These are phyloP conservation scores for Biscogniauxia sp. DNA, from an alignment of 2,329 filamentous ascomycete genomes.

Conservation along the genomic window DNA sequence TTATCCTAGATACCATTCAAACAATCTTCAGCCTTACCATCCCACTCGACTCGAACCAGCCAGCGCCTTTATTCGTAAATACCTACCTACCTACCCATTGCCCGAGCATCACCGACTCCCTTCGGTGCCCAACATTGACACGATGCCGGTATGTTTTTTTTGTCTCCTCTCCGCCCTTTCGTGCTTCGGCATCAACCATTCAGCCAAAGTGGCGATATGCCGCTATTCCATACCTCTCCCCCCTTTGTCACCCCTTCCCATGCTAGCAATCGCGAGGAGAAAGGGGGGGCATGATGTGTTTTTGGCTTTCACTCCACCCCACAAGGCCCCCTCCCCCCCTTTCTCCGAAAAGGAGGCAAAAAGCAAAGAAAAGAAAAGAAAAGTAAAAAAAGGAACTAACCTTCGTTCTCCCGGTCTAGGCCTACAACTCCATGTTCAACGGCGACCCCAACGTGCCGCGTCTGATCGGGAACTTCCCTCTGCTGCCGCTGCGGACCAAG, in stretches of 20 bases:
- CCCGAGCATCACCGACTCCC: slow-evolving; percentile 21
- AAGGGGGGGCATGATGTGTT: too few species aligned
- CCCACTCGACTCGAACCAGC: not conserved
- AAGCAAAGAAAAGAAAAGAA: too few species aligned
- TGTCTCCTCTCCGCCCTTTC: not conserved
- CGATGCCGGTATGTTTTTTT: slow-evolving; percentile 45
- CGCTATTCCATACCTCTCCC: too few species aligned
- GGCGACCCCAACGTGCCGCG: slow-evolving; percentile 65
- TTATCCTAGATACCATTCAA: not conserved
- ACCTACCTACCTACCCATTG: slow-evolving; percentile 8
- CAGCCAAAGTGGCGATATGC: too few species aligned
- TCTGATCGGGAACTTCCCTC: slow-evolving; percentile 83
- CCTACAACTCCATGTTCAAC: slow-evolving; percentile 98
- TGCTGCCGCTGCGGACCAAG: slow-evolving; percentile 90
- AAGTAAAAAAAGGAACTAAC: too few species aligned
- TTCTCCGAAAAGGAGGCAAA: too few species aligned
- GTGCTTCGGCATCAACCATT: too few species aligned
- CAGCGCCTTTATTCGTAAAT: not conserved
- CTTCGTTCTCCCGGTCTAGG: slow-evolving; percentile 56
- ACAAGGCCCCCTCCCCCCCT: not conserved
- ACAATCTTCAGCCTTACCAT: slow-evolving; percentile 1
- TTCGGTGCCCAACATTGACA: slow-evolving; percentile 32
- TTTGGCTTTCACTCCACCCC: too few species aligned
- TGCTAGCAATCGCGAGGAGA: too few species aligned
- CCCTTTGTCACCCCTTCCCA: too few species aligned